Evolutionary conservation across 495 filamentous ascomycete genomes (phyloP).

Genomic region (Neurospora discreta): DNA sequence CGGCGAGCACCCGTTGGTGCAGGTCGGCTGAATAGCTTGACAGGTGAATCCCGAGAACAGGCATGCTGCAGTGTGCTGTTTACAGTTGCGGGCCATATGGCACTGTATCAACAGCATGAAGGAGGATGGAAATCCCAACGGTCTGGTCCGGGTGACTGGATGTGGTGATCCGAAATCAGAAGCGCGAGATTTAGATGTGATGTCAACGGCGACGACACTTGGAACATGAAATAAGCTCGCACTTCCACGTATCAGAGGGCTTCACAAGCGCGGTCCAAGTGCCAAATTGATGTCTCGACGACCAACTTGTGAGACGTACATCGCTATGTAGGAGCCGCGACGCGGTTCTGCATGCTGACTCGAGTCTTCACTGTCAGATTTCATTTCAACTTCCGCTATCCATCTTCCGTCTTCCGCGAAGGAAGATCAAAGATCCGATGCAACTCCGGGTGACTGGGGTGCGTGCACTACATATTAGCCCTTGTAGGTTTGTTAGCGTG

Average conservation of each 20-base stretch:
- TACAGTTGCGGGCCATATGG: background rate
- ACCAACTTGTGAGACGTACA: background rate
- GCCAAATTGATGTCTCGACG: background rate
- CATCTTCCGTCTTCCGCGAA: background rate
- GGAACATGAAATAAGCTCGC: background rate
- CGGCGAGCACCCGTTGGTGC: background rate
- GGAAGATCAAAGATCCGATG: background rate
- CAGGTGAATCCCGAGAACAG: background rate
- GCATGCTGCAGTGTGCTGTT: no score
- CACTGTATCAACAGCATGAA: background rate
- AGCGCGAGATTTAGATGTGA: background rate
- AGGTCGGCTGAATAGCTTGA: background rate
- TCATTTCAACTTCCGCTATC: background rate
- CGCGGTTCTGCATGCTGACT: background rate
- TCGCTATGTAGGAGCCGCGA: background rate
- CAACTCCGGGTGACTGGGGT: background rate
- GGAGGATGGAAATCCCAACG: background rate
- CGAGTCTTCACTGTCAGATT: background rate
- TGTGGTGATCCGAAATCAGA: background rate
- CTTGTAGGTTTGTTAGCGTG: no score
- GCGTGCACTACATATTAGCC: no score
- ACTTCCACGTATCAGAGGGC: background rate
- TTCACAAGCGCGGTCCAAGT: background rate
- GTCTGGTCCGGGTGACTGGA: background rate
- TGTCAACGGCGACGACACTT: background rate